Evolutionary conservation across 2,329 filamentous ascomycete species (phyloP).

Genomic region (Diaporthe nobilis): DNA sequence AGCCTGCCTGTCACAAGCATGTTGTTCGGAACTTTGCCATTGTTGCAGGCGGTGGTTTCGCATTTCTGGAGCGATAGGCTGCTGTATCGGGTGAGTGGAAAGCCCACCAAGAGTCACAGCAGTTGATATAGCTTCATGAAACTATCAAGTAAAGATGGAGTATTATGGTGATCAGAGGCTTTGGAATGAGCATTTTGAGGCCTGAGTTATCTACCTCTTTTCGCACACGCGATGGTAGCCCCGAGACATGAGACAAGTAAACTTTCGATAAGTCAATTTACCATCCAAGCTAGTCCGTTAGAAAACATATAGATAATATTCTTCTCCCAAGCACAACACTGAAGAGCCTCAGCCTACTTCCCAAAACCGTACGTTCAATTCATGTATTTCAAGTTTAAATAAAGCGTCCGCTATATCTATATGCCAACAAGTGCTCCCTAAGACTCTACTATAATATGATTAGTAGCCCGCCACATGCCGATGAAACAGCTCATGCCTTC

Average conservation of each 20-base stretch:
- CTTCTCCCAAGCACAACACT: not conserved
- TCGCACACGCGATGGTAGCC: not conserved
- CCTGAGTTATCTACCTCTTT: not conserved
- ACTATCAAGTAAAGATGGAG: not conserved
- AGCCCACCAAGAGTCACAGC: slow-evolving; percentile 2
- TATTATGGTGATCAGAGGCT: not conserved
- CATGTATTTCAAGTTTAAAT: not conserved
- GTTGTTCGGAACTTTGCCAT: slow-evolving; percentile 22
- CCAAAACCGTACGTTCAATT: not conserved
- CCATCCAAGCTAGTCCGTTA: not conserved
- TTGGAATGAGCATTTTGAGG: not conserved
- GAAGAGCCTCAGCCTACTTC: not conserved
- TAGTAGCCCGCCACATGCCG: not conserved
- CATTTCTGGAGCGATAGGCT: slow-evolving; percentile 18
- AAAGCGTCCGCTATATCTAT: not conserved
- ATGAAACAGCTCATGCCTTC: not conserved
- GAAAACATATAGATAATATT: not conserved
- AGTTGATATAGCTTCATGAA: not conserved
- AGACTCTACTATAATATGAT: not conserved
- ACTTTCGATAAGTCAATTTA: too few relatives aligned
- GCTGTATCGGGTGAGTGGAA: slow-evolving; percentile 26
- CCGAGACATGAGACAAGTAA: not conserved
- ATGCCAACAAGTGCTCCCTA: not conserved
- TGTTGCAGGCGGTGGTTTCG: slow-evolving; percentile 13
- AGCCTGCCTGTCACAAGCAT: not conserved